A percentile compares a stretch with the other conserved stretches of the same genome.
These are phyloP conservation scores for Circinella umbellata DNA, from an alignment of 371 early-diverging fungal species.

Conservation along the genomic window DNA sequence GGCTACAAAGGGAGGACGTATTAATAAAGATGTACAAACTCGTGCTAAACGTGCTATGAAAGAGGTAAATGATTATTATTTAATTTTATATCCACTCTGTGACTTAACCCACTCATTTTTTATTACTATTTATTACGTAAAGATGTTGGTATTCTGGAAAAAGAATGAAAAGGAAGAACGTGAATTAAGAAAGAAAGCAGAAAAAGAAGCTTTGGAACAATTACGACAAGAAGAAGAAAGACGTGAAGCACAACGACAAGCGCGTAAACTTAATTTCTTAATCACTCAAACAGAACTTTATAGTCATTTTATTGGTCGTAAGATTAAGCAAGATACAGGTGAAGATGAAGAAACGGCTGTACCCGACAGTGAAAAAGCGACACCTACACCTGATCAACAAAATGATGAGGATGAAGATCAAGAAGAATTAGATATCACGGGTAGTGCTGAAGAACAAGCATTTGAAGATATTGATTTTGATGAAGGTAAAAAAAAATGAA, in stretches of 20 bases:
- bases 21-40: slow-evolving; percentile 48
- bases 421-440: slow-evolving; percentile 31
- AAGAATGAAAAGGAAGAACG: slow-evolving; percentile 89
- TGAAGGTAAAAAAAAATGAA: background rate
- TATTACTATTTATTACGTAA: background rate
- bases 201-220: slow-evolving; percentile 87
- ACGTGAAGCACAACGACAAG: slow-evolving; percentile 90
- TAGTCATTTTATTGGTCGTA: slow-evolving; percentile 94
- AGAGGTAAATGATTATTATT: slow-evolving; percentile 37
- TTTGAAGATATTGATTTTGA: slow-evolving; percentile 73
- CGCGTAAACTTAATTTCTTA: slow-evolving; percentile 95
- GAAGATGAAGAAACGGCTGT: slow-evolving; percentile 58
- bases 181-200: slow-evolving; percentile 90
- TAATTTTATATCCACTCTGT: background rate
- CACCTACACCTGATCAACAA: slow-evolving; percentile 25
- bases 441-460: slow-evolving; percentile 20
- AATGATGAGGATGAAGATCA: slow-evolving; percentile 31
- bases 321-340: slow-evolving; percentile 57
- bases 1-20: slow-evolving; percentile 50
- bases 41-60: slow-evolving; percentile 51
- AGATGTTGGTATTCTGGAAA: slow-evolving; percentile 90
- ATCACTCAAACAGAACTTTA: slow-evolving; percentile 97
- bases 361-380: slow-evolving; percentile 8
- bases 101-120: no score
- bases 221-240: slow-evolving; percentile 87